Percentiles rank a stretch among this genome's conserved stretches.
These are phyloP conservation scores for Cicer cuneatum DNA, from an alignment of 306 rosid genomes.

Conservation along the genomic window DNA sequence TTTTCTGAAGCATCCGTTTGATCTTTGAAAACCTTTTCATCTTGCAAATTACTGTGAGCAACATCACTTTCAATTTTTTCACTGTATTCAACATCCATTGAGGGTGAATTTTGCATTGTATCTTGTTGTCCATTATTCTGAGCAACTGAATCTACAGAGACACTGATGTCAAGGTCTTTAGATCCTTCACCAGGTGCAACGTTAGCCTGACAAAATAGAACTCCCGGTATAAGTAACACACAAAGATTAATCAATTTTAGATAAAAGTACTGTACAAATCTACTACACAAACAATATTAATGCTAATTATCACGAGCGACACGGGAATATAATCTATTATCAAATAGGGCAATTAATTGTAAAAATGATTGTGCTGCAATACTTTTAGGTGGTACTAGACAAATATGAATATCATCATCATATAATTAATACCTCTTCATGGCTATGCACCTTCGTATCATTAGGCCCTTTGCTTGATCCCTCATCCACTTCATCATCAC, in stretches of 20 bases:
- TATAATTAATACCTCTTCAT: conserved; percentile 68
- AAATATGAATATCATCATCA: conserved; percentile 11
- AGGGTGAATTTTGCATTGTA: conserved; percentile 40
- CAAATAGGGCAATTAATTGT: conserved; percentile 33
- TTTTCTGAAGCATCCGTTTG: conserved; percentile 51
- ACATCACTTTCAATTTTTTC: conserved; percentile 54
- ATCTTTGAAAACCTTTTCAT: conserved; percentile 52
- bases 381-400: not conserved
- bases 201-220: conserved; percentile 56
- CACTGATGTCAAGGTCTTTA: conserved; percentile 47
- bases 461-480: conserved; percentile 56
- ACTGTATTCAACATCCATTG: conserved; percentile 49
- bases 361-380: conserved; percentile 28
- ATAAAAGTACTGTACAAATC: conserved; percentile 28
- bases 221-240: conserved; percentile 23
- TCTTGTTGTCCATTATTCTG: conserved; percentile 57
- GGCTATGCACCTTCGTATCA: conserved; percentile 49
- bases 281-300: not conserved
- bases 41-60: conserved; percentile 44
- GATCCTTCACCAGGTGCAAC: conserved; percentile 49
- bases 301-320: not conserved
- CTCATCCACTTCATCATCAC: conserved; percentile 82
- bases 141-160: conserved; percentile 46
- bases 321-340: not conserved
- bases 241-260: conserved; percentile 4